Evolutionary conservation across 2,329 filamentous ascomycete species (phyloP), one percentile per base, ranked within the genome.

Genomic region (Nemania diffusa): DNA sequence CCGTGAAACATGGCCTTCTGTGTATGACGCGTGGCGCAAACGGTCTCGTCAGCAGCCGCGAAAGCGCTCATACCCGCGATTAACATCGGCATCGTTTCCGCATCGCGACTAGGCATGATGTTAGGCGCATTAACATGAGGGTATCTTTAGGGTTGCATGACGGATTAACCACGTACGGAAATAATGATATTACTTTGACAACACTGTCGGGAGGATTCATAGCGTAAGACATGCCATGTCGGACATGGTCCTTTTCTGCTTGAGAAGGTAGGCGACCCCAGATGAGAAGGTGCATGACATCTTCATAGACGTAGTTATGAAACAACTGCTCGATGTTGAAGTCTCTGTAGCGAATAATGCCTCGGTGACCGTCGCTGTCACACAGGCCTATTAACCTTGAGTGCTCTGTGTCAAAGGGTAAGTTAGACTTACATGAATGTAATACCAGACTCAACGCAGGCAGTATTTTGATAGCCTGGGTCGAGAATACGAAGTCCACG

Each of bases 41-140:
- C 73, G 11, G 76, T 75, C 34, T 73, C 73, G 57, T 78, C 73
- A 5, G 46, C 63, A 17, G 76, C 77, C 1, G 75, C 71, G 55
- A 77, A 81, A 17, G 78, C 78, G 20, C 75, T 78, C 71, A 80
- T 74, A 34, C 75, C 78, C 29, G 80, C 78, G 13, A 80, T 72
- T 32, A 80, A 74, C 72, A 81, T 79, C 8, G 78, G 75, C 73
- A 78, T 77, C 5, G 76, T 77, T 61, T 79, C 73, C 17, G 79
- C 73, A 55, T 79, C 73, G 34, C 72, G 69, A 27, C 72, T 71
- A 11, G 29, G 37, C 20, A 3, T 51, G 9, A 50, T 26, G 44
- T 62, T 53, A 68, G 61, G 37, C 62, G 65, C 17, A 26, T 51
- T 7, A 9, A 40, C 64, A 26, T 40, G 20, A 57, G 62, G 48